These are phyloP conservation scores for Dittrichia graveolens DNA, from an alignment of 129 eudicot species.

Conservation along the genomic window DNA sequence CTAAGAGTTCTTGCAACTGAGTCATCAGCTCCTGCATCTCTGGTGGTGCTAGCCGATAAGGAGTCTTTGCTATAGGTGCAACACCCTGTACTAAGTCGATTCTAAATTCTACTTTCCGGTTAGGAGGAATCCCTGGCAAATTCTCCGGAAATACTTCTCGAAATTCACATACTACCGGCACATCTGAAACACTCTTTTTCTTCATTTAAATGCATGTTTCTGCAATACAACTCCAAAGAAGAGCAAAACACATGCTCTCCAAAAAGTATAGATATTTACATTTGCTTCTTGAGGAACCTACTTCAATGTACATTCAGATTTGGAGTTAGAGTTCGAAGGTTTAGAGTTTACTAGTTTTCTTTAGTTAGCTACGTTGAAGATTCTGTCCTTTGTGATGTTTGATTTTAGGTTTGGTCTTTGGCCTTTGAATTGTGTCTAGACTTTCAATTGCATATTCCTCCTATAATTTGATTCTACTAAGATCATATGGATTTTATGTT, in stretches of 20 bases:
- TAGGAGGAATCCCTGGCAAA: too few relatives aligned
- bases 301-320: constrained; percentile 11
- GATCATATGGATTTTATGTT: background rate
- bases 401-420: constrained; percentile 56
- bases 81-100: too few relatives aligned
- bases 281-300: constrained; percentile 6
- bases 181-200: too few relatives aligned
- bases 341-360: background rate
- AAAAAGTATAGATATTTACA: constrained; percentile 26
- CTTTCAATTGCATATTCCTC: background rate
- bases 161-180: too few relatives aligned
- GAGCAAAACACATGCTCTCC: constrained; percentile 23
- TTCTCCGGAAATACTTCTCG: too few relatives aligned
- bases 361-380: constrained; percentile 18
- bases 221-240: constrained; percentile 39
- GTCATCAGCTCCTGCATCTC: too few relatives aligned
- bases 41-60: too few relatives aligned
- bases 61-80: too few relatives aligned
- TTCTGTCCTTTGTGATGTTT: constrained; percentile 45
- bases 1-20: too few relatives aligned
- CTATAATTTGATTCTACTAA: background rate
- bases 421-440: constrained; percentile 33
- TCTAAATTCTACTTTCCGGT: too few relatives aligned
- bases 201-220: constrained; percentile 38
- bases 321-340: constrained; percentile 11